These are phyloP conservation scores for Heliosperma pusillum DNA, from an alignment of 148 eudicot species.

Conservation along the genomic window DNA sequence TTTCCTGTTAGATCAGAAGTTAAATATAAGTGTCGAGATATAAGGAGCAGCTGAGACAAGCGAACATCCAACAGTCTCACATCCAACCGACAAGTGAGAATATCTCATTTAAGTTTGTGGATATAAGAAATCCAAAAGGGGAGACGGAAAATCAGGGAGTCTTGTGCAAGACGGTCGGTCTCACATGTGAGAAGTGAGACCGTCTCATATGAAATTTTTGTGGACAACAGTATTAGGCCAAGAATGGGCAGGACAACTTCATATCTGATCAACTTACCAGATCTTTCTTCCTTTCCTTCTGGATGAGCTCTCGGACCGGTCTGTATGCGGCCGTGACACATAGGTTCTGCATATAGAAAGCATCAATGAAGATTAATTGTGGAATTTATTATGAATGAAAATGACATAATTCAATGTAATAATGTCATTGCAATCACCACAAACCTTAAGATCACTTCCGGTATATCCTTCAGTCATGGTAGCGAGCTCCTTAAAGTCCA, in stretches of 20 bases:
- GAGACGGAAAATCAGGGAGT: too few relatives aligned
- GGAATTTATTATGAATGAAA: neutral
- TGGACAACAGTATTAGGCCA: neutral
- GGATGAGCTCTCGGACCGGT: constrained; percentile 87
- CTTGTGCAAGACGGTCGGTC: too few relatives aligned
- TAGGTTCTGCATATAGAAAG: constrained; percentile 51
- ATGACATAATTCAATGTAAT: neutral
- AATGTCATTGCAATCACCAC: constrained; percentile 8
- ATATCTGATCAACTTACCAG: constrained; percentile 32
- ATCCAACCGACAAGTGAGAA: too few relatives aligned
- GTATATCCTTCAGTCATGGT: constrained; percentile 89
- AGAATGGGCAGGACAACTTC: neutral
- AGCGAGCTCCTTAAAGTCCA: constrained; percentile 83
- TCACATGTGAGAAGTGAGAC: neutral
- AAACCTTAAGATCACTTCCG: constrained; percentile 95
- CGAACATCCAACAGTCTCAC: too few relatives aligned
- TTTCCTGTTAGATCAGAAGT: constrained; percentile 40
- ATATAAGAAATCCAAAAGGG: too few relatives aligned
- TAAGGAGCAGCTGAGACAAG: too few relatives aligned
- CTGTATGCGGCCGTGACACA: constrained; percentile 91
- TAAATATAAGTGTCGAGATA: neutral
- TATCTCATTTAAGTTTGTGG: too few relatives aligned
- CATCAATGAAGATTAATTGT: constrained; percentile 2
- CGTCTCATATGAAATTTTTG: neutral
- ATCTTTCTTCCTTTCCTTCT: constrained; percentile 75